These are phyloP conservation scores for Spinacia oleracea DNA, from an alignment of 179 eudicot species.

Conservation along the genomic window DNA sequence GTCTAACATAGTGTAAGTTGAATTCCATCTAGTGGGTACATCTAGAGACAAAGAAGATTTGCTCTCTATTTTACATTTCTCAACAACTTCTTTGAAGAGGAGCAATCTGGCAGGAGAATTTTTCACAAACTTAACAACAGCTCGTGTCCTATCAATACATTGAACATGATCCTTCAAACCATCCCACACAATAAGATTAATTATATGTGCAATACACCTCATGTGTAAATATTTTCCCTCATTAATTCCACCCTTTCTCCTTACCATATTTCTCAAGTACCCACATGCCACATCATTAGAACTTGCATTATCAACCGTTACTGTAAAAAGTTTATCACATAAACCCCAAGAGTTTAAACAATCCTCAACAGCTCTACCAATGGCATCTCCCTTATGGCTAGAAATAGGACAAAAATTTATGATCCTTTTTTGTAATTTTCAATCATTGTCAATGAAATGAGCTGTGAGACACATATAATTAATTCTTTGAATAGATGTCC, in stretches of 20 bases:
- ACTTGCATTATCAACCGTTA: not conserved
- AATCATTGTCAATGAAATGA: not conserved
- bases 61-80: not conserved
- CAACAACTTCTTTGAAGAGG: not conserved
- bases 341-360: not conserved
- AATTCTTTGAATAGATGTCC: not conserved
- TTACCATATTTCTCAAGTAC: not conserved
- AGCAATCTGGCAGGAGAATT: not conserved
- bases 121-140: not conserved
- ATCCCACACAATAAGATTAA: not conserved
- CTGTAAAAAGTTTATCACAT: not conserved
- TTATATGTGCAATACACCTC: not conserved
- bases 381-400: not conserved
- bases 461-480: slow-evolving; percentile 1
- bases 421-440: not conserved
- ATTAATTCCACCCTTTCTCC: not conserved
- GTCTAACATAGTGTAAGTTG: not conserved
- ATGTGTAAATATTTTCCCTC: not conserved
- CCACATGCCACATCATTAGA: not conserved
- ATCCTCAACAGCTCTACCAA: not conserved
- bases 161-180: not conserved
- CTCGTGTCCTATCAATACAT: not conserved
- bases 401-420: not conserved
- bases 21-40: not conserved
- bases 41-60: not conserved